Conservation (phyloP, 257 asterid genomes). For the Leptodermis oblonga region DNA sequence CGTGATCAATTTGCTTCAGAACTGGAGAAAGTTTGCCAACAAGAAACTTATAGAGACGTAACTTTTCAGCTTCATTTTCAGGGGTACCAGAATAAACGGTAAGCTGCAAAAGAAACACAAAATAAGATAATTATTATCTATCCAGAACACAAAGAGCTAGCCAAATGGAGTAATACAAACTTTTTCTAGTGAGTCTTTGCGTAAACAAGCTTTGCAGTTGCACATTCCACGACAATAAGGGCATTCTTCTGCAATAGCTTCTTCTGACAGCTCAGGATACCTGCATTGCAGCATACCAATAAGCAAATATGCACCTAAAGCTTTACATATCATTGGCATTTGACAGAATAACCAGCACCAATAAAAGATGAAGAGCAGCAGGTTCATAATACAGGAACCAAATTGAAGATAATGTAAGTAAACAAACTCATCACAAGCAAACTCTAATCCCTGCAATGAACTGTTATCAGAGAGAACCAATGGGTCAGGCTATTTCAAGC, state of each 20-base stretch:
- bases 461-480: not conserved
- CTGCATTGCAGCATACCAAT: conserved; percentile 25
- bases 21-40: conserved; percentile 34
- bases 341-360: not conserved
- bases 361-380: not conserved
- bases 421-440: not conserved
- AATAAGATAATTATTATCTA: not conserved
- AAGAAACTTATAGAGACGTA: conserved; percentile 26
- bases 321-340: not conserved
- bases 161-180: conserved; percentile 22
- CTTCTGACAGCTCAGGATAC: conserved; percentile 52
- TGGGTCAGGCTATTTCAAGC: not conserved
- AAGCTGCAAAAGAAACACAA: conserved; percentile 30
- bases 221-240: conserved; percentile 54
- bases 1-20: conserved; percentile 32
- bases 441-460: not conserved
- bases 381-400: not conserved
- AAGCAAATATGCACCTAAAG: conserved; percentile 3
- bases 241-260: conserved; percentile 39
- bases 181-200: conserved; percentile 23
- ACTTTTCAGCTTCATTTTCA: conserved; percentile 17
- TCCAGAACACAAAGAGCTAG: not conserved
- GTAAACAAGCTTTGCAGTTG: conserved; percentile 64
- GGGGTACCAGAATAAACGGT: conserved; percentile 33
- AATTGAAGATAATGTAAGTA: not conserved